Percentiles rank a stretch among this genome's conserved stretches.
These are phyloP conservation scores for Tetradesmus lagerheimii DNA, from an alignment of 139 green algal species.

Conservation along the genomic window DNA sequence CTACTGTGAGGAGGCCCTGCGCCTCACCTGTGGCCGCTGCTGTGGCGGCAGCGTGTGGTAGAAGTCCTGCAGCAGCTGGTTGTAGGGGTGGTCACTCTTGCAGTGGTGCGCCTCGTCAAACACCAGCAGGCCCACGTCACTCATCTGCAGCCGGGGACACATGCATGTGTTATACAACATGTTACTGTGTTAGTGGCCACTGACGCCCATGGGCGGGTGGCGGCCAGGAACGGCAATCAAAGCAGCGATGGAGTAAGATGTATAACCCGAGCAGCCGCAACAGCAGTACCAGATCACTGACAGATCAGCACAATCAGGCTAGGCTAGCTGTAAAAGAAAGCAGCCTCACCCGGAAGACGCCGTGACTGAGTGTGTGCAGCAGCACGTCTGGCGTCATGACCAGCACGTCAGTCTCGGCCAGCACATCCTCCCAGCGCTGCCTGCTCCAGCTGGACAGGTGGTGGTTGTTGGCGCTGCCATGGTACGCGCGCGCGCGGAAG, in stretches of 20 bases:
- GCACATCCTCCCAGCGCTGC: background rate
- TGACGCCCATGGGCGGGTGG: no score
- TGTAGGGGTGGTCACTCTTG: conserved; percentile 57
- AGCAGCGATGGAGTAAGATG: no score
- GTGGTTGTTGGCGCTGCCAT: conserved; percentile 13
- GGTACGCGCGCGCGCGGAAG: conserved; percentile 5
- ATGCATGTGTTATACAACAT: background rate
- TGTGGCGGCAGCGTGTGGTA: background rate
- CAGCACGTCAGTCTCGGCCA: conserved; percentile 21
- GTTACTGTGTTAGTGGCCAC: no score
- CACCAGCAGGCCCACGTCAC: conserved; percentile 55
- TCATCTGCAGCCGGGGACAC: conserved; percentile 45
- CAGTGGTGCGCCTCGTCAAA: conserved; percentile 68
- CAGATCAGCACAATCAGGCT: no score
- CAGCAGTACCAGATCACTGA: no score
- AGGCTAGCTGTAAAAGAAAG: no score
- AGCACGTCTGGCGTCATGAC: conserved; percentile 50
- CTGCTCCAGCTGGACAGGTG: conserved; percentile 2
- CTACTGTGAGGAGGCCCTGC: no score
- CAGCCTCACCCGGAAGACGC: conserved; percentile 9
- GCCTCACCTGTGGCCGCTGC: background rate
- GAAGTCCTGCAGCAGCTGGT: conserved; percentile 46
- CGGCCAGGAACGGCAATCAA: no score
- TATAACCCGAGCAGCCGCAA: no score
- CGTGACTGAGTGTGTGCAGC: conserved; percentile 43